Conservation (phyloP, 2,329 filamentous ascomycete species). For the Neonectria sp. region DNA sequence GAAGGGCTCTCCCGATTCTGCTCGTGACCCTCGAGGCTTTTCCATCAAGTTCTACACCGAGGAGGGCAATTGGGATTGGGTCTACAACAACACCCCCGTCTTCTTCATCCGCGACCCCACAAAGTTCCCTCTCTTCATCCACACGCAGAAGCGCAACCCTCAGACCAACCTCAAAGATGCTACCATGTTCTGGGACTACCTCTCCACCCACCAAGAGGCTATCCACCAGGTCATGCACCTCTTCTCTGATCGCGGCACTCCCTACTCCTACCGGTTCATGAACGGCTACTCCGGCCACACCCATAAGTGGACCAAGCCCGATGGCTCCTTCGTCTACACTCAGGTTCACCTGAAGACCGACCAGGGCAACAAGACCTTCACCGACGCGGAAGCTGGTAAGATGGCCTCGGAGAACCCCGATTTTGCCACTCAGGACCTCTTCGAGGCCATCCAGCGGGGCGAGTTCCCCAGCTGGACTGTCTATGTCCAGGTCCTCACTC, state of each 20-base stretch:
- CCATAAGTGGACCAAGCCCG: slow-evolving; percentile 76
- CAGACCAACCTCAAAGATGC: slow-evolving; percentile 80
- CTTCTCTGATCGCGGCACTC: slow-evolving; percentile 77
- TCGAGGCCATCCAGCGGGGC: slow-evolving; percentile 72
- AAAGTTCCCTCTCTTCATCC: slow-evolving; percentile 83
- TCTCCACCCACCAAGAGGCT: slow-evolving; percentile 73
- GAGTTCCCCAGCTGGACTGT: slow-evolving; percentile 75
- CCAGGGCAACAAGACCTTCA: slow-evolving; percentile 74
- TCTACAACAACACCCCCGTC: slow-evolving; percentile 83
- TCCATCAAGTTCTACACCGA: slow-evolving; percentile 73
- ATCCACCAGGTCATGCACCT: slow-evolving; percentile 66
- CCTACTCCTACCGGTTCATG: slow-evolving; percentile 76
- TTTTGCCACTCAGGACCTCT: slow-evolving; percentile 75
- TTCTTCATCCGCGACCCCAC: slow-evolving; percentile 83
- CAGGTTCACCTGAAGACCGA: slow-evolving; percentile 76
- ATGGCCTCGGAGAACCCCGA: slow-evolving; percentile 73
- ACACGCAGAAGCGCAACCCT: slow-evolving; percentile 84
- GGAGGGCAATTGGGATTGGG: slow-evolving; percentile 80
- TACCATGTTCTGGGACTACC: slow-evolving; percentile 68
- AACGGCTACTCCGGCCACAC: slow-evolving; percentile 79
- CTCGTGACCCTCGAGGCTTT: slow-evolving; percentile 79
- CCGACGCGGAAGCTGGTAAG: slow-evolving; percentile 68
- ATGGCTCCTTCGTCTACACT: slow-evolving; percentile 76
- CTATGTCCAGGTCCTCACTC: slow-evolving; percentile 75
- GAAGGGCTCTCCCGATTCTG: slow-evolving; percentile 76